A percentile compares a stretch with the other conserved stretches of the same genome.
These are phyloP conservation scores for Aspergillus sp. DNA, from an alignment of 2,329 filamentous ascomycete genomes.

Conservation along the genomic window DNA sequence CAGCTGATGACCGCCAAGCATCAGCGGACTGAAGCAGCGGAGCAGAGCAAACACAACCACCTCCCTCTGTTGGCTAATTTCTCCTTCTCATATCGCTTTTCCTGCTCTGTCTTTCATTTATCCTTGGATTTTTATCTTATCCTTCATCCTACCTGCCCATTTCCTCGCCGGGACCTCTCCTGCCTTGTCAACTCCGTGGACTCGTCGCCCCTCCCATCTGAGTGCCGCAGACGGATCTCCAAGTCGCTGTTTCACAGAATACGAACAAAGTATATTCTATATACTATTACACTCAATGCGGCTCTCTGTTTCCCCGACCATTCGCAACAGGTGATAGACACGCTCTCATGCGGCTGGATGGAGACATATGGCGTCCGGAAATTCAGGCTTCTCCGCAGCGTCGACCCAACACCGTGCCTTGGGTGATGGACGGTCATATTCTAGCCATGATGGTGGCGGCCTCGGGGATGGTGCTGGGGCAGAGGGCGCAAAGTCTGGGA, in stretches of 20 bases:
- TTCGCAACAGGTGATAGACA: slow-evolving; percentile 28
- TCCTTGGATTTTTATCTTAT: neutral
- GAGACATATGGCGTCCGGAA: slow-evolving; percentile 38
- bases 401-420: slow-evolving; percentile 32
- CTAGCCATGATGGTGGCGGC: slow-evolving; percentile 31
- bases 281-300: no score
- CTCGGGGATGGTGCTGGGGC: slow-evolving; percentile 32
- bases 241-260: no score
- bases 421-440: slow-evolving; percentile 28
- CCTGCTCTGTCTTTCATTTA: neutral
- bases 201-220: neutral
- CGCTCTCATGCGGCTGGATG: slow-evolving; percentile 28
- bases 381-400: slow-evolving; percentile 33
- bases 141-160: neutral
- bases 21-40: neutral
- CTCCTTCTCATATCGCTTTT: neutral
- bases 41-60: neutral
- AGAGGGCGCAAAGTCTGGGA: slow-evolving; percentile 22
- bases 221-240: neutral
- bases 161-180: no score
- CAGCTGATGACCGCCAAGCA: neutral
- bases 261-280: no score
- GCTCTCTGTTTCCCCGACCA: slow-evolving; percentile 13
- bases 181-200: no score
- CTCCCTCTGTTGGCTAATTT: neutral